Evolutionary conservation across 352 stramenopile species (phyloP), one percentile per base, ranked within the genome.

Genomic region (Phytophthora cryptogea): DNA sequence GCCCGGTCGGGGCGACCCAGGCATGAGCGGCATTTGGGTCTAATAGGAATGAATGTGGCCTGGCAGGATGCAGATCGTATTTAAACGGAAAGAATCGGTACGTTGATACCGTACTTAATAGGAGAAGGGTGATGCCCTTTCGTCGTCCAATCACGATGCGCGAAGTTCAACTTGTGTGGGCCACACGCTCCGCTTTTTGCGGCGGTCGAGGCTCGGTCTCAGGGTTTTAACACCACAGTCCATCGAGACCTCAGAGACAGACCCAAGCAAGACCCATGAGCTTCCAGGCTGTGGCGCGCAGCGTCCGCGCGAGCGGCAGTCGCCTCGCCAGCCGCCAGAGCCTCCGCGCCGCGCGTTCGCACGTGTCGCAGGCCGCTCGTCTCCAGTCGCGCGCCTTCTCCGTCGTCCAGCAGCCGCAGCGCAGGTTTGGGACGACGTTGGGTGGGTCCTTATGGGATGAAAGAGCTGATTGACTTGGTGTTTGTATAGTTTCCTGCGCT

Each of bases 11-110:
- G 81, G 81, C 31, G 81, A 89, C 13, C 79, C 79, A 3, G 79
- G 79, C 79, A 89, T 86, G 8, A 85, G 59, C 75, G 64, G 48
- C 77, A 88, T n/a, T n/a, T 86, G 5, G n/a, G 13, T 16, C 23
- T 23, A n/a, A 23, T 23, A 23, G 20, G 20, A 23, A 23, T 23
- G 20, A n/a, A n/a, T n/a, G n/a, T n/a, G n/a, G 1, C 20, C 20
- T 23, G 20, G 20, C 20, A 23, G 20, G 20, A 23, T 23, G 26
- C 13, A 33, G 39, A 2, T 45, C 41, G 41, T n/a, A 47, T 23
- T 47, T 47, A 47, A 27, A 14, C 13, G 43, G 20, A 23, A 23
- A 23, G 20, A 23, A 23, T 23, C 33, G 6, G 33, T 39, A 39
- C 8, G 33, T 11, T 37, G 8, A 8, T 13, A 54, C 37, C 27